A percentile compares a stretch with the other conserved stretches of the same genome.
These are phyloP conservation scores for Pisolithus tinctorius DNA, from an alignment of 768 basidiomycete species.

Conservation along the genomic window DNA sequence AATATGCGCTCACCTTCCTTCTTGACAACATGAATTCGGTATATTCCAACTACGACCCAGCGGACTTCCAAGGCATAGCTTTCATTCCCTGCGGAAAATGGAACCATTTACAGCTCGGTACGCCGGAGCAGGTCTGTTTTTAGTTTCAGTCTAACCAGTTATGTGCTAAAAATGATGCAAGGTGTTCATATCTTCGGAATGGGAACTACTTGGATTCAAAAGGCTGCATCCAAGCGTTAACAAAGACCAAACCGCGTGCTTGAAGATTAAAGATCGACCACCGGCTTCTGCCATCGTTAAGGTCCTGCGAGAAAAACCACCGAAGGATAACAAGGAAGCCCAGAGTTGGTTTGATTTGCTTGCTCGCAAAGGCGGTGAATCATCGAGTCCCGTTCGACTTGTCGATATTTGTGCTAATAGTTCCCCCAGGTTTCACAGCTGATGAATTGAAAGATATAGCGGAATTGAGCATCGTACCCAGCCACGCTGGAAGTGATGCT, in stretches of 20 bases:
- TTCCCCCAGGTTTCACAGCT: conserved; percentile 43
- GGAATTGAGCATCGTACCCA: conserved; percentile 56
- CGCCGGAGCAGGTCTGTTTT: conserved; percentile 55
- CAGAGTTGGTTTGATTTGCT: conserved; percentile 57
- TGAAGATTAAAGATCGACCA: conserved; percentile 63
- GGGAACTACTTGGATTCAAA: conserved; percentile 64
- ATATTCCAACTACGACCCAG: conserved; percentile 50
- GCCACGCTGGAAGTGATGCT: conserved; percentile 10
- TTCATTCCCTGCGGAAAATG: conserved; percentile 69
- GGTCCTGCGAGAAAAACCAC: conserved; percentile 47
- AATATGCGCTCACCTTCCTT: conserved; percentile 69
- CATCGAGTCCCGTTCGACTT: neutral
- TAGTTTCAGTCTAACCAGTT: neutral
- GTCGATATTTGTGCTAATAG: neutral
- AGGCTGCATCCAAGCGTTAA: conserved; percentile 46
- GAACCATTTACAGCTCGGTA: conserved; percentile 43
- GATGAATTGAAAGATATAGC: conserved; percentile 49
- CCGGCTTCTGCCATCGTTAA: conserved; percentile 47
- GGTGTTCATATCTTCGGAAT: conserved; percentile 62
- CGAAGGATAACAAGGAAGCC: conserved; percentile 43
- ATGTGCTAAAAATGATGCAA: conserved; percentile 18
- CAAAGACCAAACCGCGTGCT: conserved; percentile 42
- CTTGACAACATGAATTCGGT: conserved; percentile 55
- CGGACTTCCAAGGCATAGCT: conserved; percentile 43
- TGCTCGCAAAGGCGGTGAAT: conserved; percentile 46